Base-by-base conservation (phyloP, 2,329 filamentous ascomycete species). In the Coniochaeta sp. region DNA sequence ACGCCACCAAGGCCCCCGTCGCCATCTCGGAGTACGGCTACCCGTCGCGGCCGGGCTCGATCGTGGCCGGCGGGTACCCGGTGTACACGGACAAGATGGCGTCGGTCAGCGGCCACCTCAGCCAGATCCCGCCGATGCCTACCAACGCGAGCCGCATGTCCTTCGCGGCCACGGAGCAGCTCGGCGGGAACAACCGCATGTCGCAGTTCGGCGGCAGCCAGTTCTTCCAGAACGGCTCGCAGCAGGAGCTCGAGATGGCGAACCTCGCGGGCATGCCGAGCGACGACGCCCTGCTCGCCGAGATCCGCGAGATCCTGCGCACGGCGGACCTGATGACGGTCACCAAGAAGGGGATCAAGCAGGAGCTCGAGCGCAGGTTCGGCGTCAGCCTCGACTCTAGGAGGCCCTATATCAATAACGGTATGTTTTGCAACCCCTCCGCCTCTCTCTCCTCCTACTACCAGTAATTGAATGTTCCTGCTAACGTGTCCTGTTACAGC, bases 281-380 rank as follows among this genome's bases (percentile, higher is more conserved):
- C 63, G 95, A 99, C 67, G 95, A 99, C 70, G 89, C 91, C 12
- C 81, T 99, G 57, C 79, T 99, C 63, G 88, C 91, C 0, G 95
- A 99, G 81, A 99, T 99, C 68, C 85, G 95, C 58, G 92, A 97
- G 70, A 96, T 99, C 64, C 79, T 99, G 63, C 85, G 88, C 67
- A 96, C 89, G 14, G 93, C 92, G 1, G 95, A 99, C 76, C 78
- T 99, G 70, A 99, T 99, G 95, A 93, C 86, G 4, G 91, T 99
- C 50, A 99, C 95, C 65, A 99, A 99, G 86, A 99, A 99, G 85
- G 91, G 90, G 68, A 90, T 99, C 75, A 98, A 98, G 82, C 77
- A 85, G 66, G 95, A 99, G 78, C 78, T 99, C 61, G 95, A 99
- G 81, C 86, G 87, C 69, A 85, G 93, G 63, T 99, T 99, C 70